These are phyloP conservation scores for Lentinula sp. DNA, from an alignment of 768 basidiomycete genomes.

Conservation along the genomic window DNA sequence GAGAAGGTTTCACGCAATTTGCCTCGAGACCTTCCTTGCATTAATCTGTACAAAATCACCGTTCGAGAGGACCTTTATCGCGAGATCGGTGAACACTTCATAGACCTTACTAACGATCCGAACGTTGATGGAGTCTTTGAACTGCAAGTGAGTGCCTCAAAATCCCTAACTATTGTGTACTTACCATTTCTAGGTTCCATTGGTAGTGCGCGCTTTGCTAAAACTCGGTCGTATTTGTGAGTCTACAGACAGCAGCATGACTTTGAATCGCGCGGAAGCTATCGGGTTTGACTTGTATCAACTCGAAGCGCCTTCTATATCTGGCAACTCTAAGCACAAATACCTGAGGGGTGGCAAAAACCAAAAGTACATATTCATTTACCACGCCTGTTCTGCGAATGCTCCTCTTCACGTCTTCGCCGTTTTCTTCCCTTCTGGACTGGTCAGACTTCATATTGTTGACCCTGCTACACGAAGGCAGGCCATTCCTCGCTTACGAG, in stretches of 20 bases:
- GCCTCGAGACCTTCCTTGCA: conserved; percentile 71
- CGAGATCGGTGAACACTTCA: conserved; percentile 85
- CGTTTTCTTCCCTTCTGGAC: conserved; percentile 69
- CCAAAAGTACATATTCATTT: conserved; percentile 81
- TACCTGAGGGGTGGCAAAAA: conserved; percentile 72
- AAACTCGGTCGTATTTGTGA: conserved; percentile 81
- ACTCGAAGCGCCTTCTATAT: conserved; percentile 56
- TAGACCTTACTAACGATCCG: conserved; percentile 87
- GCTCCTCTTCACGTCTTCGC: conserved; percentile 82
- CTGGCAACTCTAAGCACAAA: conserved; percentile 45
- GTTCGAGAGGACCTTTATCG: conserved; percentile 83
- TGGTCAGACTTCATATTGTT: conserved; percentile 79
- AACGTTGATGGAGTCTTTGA: conserved; percentile 95
- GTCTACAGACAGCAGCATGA: conserved; percentile 57
- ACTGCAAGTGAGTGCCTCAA: conserved; percentile 54
- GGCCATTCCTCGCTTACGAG: conserved; percentile 69
- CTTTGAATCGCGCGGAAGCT: conserved; percentile 78
- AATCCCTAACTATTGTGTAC: background rate
- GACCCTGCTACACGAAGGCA: conserved; percentile 88
- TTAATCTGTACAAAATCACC: conserved; percentile 76
- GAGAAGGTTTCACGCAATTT: conserved; percentile 73
- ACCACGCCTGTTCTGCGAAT: conserved; percentile 74
- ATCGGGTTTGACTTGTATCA: conserved; percentile 80
- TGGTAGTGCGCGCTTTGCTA: conserved; percentile 74
- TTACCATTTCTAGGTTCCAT: conserved; percentile 55